phyloP scores from a whole-genome alignment of 345 rosid species.

The Trapa bicornis region DNA sequence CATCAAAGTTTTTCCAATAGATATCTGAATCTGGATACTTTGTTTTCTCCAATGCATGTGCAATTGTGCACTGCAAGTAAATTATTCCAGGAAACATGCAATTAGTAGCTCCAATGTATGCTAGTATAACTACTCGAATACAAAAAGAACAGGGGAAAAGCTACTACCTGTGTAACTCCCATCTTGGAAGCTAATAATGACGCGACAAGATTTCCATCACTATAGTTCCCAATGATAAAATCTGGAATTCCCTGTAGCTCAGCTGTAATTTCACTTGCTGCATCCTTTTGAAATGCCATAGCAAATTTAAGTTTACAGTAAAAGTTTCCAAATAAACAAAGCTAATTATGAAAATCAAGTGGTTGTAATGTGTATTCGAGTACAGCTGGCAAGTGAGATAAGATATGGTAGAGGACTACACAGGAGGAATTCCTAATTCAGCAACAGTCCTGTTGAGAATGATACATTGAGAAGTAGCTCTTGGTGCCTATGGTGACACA shows the following conservation, averaged over 20 bases:
- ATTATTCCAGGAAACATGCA: background rate
- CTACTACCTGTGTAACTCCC: constrained; percentile 81
- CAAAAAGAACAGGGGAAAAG: background rate
- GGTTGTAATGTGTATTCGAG: too few relatives aligned
- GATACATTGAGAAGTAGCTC: too few relatives aligned
- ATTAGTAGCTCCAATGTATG: background rate
- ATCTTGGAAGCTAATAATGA: constrained; percentile 79
- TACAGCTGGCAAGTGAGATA: too few relatives aligned
- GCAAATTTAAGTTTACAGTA: background rate
- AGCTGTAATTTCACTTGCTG: constrained; percentile 71
- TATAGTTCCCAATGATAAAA: constrained; percentile 91
- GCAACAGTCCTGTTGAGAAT: too few relatives aligned
- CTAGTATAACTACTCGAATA: background rate
- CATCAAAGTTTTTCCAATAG: constrained; percentile 89
- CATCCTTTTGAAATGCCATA: constrained; percentile 45
- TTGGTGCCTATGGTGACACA: too few relatives aligned
- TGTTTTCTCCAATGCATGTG: constrained; percentile 98
- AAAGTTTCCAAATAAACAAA: background rate
- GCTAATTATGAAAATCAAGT: background rate
- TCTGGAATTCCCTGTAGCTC: constrained; percentile 84
- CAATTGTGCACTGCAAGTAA: constrained; percentile 79
- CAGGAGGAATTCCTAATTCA: too few relatives aligned
- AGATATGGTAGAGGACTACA: too few relatives aligned
- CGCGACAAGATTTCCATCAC: constrained; percentile 98
- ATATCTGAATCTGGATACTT: constrained; percentile 99